Evolutionary conservation across 768 basidiomycete species (phyloP), one percentile per base, ranked within the genome.

Genomic region (Atractiella rhizophila): DNA sequence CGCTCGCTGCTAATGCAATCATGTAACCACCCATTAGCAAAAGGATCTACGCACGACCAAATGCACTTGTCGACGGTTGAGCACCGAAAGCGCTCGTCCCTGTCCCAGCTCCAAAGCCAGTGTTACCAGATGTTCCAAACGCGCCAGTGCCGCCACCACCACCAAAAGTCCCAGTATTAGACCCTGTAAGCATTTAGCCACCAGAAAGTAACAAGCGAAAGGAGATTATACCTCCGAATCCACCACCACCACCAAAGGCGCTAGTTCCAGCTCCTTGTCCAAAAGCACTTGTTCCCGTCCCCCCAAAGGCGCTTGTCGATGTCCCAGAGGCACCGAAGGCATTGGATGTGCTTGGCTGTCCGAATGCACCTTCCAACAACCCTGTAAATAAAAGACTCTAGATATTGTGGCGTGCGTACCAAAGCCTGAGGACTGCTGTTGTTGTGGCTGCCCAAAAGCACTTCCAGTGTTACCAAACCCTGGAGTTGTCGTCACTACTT

Each of bases 281-380:
- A 11, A 25, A 31, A 20, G 26, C 34, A 6, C 19, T 16, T 5
- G 27, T 40, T n/a, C 34, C 23, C 10, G 24, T 40, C 19, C 16
- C 35, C 26, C 46, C 46, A 28, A 47, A 47, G 8, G 41, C 42
- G 24, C 31, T 30, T 5, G 36, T 39, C n/a, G 37, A 32, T 28
- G 36, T 27, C 10, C 37, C 18, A 9, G 24, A 39, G 3, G 42
- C 28, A 24, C 48, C 51, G 18, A 49, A 51, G 2, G 29, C 29
- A 16, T 16, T 16, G 12, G 29, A 16, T 30, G 12, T 30, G 29
- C 12, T 11, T 16, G 29, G 12, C 29, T 30, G 29, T 11, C 12
- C 29, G 12, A 16, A 11, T 16, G 29, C 29, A 16, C 29, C n/a
- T 16, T 16, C 29, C 29, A 30, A 11, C 29, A 30, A 11, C 29